Percentiles rank a stretch among this genome's conserved stretches.
These are phyloP conservation scores for Hypericum perforatum DNA, from an alignment of 345 rosid species.

Conservation along the genomic window DNA sequence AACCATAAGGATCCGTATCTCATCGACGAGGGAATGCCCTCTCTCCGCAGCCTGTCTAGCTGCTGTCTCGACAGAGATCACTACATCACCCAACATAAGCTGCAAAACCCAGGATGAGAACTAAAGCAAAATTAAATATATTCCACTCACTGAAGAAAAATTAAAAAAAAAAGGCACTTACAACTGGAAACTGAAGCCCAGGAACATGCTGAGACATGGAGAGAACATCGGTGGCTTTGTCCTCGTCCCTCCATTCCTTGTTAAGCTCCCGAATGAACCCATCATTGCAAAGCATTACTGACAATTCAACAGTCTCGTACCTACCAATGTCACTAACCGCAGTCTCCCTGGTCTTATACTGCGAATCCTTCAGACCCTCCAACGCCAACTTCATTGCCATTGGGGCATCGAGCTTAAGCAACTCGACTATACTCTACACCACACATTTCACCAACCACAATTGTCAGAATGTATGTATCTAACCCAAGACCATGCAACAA, in stretches of 20 bases:
- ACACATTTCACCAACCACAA: background rate
- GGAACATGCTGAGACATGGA: constrained; percentile 87
- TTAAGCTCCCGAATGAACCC: constrained; percentile 76
- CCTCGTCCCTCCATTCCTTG: constrained; percentile 93
- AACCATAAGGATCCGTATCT: constrained; percentile 88
- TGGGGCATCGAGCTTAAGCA: constrained; percentile 77
- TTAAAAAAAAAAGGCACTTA: constrained; percentile 18
- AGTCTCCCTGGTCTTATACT: constrained; percentile 63
- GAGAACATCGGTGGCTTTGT: constrained; percentile 90
- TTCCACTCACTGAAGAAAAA: background rate
- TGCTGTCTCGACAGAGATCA: constrained; percentile 88
- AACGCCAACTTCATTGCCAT: constrained; percentile 74
- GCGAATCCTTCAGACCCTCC: constrained; percentile 48
- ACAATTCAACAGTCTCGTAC: constrained; percentile 61
- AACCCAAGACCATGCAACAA: too few species aligned
- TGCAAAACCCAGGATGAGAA: constrained; percentile 22
- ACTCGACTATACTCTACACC: constrained; percentile 73
- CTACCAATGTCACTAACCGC: constrained; percentile 57
- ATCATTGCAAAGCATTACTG: constrained; percentile 77
- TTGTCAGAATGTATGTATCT: too few species aligned
- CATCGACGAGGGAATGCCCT: constrained; percentile 81
- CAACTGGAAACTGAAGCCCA: constrained; percentile 68
- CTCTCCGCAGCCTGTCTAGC: constrained; percentile 88
- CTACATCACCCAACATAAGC: constrained; percentile 97
- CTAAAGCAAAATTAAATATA: constrained; percentile 4